Conservation (phyloP, 768 basidiomycete genomes). For the Leucocoprinus birnbaumii region DNA sequence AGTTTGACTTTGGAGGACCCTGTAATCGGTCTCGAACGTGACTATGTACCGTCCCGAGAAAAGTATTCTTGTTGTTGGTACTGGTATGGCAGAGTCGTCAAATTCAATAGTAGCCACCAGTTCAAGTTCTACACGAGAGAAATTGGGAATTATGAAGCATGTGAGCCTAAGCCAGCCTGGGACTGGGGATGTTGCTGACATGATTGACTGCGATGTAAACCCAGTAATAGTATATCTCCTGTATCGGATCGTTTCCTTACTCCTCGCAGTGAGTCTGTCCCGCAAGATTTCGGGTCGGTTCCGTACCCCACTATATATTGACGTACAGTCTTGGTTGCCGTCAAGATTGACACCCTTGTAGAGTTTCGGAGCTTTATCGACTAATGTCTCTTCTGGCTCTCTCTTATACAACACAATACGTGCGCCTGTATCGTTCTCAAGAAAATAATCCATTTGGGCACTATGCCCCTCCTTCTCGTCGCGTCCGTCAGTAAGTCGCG, state of each 20-base stretch:
- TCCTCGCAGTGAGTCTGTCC: background rate
- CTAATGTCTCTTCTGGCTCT: background rate
- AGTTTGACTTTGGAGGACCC: too few species aligned
- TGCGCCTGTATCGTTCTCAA: background rate
- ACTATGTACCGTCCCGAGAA: too few species aligned
- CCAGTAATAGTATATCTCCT: too few species aligned
- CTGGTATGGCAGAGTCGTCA: too few species aligned
- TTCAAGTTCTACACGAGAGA: too few species aligned
- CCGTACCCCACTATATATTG: background rate
- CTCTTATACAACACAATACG: background rate
- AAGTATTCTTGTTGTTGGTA: too few species aligned
- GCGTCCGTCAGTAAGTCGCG: background rate
- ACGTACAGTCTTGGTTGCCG: background rate
- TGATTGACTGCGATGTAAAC: too few species aligned
- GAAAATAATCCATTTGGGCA: background rate
- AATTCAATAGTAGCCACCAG: too few species aligned
- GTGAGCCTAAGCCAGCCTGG: too few species aligned
- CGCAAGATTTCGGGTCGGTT: background rate
- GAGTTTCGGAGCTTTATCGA: background rate
- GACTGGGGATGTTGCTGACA: too few species aligned
- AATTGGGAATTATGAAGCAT: too few species aligned
- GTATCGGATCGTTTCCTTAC: background rate
- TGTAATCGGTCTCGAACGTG: too few species aligned
- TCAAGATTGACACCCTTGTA: background rate
- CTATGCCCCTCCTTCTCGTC: background rate